These are phyloP conservation scores for Ceratocystis ficicola DNA, from an alignment of 2,329 filamentous ascomycete species.

Conservation along the genomic window DNA sequence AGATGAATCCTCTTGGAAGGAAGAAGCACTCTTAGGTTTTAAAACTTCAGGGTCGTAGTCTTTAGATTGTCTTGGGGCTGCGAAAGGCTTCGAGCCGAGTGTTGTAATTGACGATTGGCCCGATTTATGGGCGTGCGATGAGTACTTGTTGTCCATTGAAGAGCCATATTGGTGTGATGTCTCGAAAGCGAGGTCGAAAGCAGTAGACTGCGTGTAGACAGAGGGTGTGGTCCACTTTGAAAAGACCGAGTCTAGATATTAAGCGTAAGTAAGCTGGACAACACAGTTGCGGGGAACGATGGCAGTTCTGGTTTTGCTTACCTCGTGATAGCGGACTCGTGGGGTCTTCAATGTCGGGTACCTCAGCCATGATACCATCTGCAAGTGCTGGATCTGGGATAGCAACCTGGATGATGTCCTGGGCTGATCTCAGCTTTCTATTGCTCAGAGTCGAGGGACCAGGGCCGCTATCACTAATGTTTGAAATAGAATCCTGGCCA, in stretches of 20 bases:
- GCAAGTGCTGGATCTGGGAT: background rate
- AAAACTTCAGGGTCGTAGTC: background rate
- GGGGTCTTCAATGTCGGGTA: constrained; percentile 11
- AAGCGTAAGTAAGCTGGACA: constrained; percentile 4
- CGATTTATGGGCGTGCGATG: constrained; percentile 32
- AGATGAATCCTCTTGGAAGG: background rate
- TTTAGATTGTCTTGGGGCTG: constrained; percentile 26
- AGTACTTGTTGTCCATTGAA: constrained; percentile 26
- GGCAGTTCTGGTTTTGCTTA: background rate
- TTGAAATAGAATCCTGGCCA: constrained; percentile 15
- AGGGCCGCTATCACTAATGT: constrained; percentile 9
- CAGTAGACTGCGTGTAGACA: constrained; percentile 17
- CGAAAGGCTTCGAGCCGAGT: constrained; percentile 32
- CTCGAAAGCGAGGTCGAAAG: constrained; percentile 12
- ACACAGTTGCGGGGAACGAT: background rate
- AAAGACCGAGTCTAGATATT: constrained; percentile 16
- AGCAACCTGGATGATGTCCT: background rate
- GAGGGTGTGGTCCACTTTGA: constrained; percentile 17
- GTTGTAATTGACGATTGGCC: constrained; percentile 35
- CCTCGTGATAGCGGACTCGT: constrained; percentile 15
- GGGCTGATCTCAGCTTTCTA: background rate
- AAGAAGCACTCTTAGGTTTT: constrained; percentile 7
- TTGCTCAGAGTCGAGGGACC: constrained; percentile 14
- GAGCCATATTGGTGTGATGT: constrained; percentile 11
- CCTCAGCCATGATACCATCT: constrained; percentile 3